Evolutionary conservation across 352 stramenopile species (phyloP).

Genomic region (Phytopythium litorale): DNA sequence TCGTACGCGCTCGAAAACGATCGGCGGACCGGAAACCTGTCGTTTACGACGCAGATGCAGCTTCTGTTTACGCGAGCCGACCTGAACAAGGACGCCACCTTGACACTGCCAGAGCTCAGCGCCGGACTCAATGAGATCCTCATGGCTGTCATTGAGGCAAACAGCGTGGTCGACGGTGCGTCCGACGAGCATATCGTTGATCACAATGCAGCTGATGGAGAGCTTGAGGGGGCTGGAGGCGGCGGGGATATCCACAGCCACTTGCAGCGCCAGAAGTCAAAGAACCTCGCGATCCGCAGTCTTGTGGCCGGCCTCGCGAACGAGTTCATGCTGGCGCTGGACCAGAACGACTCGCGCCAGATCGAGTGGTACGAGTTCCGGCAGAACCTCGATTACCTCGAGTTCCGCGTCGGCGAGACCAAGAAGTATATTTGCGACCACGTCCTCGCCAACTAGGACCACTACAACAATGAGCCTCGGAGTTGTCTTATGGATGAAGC

Average conservation of each 20-base stretch:
- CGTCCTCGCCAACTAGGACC: conserved; percentile 13
- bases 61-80: conserved; percentile 54
- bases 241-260: neutral
- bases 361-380: conserved; percentile 81
- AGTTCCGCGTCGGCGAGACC: conserved; percentile 43
- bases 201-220: neutral
- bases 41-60: conserved; percentile 48
- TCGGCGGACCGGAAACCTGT: conserved; percentile 27
- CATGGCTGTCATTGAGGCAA: neutral
- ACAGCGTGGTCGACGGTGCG: neutral
- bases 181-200: neutral
- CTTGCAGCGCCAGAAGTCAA: conserved; percentile 17
- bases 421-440: conserved; percentile 50
- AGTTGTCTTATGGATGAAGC: neutral
- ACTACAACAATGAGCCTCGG: neutral
- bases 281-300: conserved; percentile 27
- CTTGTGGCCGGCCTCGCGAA: conserved; percentile 46
- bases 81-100: conserved; percentile 45
- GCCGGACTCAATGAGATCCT: conserved; percentile 39
- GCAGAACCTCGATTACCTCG: conserved; percentile 64
- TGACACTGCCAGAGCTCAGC: conserved; percentile 53
- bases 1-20: conserved; percentile 58
- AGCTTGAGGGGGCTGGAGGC: no score
- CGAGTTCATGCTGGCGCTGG: conserved; percentile 51
- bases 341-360: conserved; percentile 47